These are phyloP conservation scores for Tilletia caries DNA, from an alignment of 1,284 basidiomycete genomes.

Conservation along the genomic window DNA sequence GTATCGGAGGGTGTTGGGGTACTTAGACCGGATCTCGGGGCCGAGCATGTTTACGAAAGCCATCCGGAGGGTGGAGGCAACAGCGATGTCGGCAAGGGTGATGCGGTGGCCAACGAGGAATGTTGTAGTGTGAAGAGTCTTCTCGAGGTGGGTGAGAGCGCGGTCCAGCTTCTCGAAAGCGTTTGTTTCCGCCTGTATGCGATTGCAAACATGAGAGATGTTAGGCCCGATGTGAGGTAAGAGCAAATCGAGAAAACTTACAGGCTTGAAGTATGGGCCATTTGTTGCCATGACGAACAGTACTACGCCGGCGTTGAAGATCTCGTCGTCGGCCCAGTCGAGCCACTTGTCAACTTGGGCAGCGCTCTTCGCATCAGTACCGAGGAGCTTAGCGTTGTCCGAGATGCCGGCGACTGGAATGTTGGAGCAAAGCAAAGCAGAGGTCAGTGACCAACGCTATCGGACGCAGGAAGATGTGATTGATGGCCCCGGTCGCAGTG, in stretches of 20 bases:
- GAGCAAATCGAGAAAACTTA: background rate
- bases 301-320: slow-evolving; percentile 46
- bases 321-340: slow-evolving; percentile 65
- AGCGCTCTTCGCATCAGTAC: slow-evolving; percentile 59
- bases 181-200: slow-evolving; percentile 60
- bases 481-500: background rate
- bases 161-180: slow-evolving; percentile 55
- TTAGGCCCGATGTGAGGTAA: background rate
- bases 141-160: slow-evolving; percentile 67
- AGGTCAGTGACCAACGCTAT: no score
- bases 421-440: slow-evolving; percentile 3
- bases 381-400: slow-evolving; percentile 68
- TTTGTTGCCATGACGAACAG: slow-evolving; percentile 29
- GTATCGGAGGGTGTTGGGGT: slow-evolving; percentile 75
- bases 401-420: slow-evolving; percentile 67
- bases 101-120: slow-evolving; percentile 91
- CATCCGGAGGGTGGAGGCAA: slow-evolving; percentile 59
- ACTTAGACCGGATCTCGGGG: slow-evolving; percentile 43
- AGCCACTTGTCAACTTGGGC: slow-evolving; percentile 70
- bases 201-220: background rate
- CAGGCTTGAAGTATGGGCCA: slow-evolving; percentile 55
- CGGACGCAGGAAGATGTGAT: background rate
- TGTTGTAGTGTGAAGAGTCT: slow-evolving; percentile 72
- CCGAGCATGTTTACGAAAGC: slow-evolving; percentile 32
- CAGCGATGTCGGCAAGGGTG: slow-evolving; percentile 80